phyloP scores from a whole-genome alignment of 257 asterid genomes.

The Cinchona pubescens region DNA sequence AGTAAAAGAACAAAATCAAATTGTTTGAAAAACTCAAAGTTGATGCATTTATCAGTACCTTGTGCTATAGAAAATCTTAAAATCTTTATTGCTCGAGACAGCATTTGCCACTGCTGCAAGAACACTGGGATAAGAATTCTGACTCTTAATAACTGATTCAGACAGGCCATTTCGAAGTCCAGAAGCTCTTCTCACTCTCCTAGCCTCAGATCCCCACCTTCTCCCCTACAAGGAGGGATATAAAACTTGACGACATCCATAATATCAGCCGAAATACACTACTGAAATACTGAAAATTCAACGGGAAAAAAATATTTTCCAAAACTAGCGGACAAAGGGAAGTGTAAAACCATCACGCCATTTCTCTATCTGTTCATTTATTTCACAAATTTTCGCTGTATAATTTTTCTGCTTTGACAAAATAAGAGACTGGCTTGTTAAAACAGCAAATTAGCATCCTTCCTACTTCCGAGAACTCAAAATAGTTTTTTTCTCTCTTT shows the following conservation, averaged over 20 bases:
- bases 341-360: neutral
- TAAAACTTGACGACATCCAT: constrained; percentile 8
- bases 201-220: constrained; percentile 72
- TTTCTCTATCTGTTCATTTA: neutral
- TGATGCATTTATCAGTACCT: constrained; percentile 38
- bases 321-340: neutral
- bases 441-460: neutral
- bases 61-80: constrained; percentile 76
- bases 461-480: neutral
- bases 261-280: neutral
- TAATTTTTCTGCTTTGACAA: neutral
- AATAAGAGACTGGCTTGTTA: neutral
- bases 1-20: neutral
- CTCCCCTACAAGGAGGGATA: constrained; percentile 55
- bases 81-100: constrained; percentile 46
- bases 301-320: neutral
- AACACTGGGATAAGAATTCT: constrained; percentile 62
- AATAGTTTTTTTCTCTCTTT: neutral
- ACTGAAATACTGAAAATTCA: neutral
- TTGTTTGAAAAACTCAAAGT: constrained; percentile 13
- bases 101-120: constrained; percentile 78
- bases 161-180: constrained; percentile 85
- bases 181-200: constrained; percentile 92
- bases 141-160: constrained; percentile 72
- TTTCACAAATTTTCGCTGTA: neutral